These are phyloP conservation scores for Sanghuangporus baumii DNA, from an alignment of 1,284 basidiomycete species.

Conservation along the genomic window DNA sequence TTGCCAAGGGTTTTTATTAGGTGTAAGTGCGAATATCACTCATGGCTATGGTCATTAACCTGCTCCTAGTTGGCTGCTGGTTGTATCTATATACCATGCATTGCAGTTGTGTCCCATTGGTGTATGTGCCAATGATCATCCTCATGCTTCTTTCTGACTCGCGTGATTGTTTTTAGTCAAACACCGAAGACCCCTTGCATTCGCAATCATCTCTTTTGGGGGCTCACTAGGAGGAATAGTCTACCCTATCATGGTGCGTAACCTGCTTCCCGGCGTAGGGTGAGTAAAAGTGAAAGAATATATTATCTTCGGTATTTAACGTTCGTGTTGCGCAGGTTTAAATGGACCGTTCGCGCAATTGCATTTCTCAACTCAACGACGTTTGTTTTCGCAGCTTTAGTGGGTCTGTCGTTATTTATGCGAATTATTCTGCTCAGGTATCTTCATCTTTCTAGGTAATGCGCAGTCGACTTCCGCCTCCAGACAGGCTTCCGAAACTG, in stretches of 20 bases:
- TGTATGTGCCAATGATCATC: conserved; percentile 20
- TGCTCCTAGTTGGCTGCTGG: conserved; percentile 34
- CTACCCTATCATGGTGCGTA: conserved; percentile 40
- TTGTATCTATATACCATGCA: conserved; percentile 43
- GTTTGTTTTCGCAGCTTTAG: background rate
- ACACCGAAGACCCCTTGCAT: conserved; percentile 33
- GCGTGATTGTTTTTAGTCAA: conserved; percentile 23
- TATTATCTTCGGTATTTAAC: background rate
- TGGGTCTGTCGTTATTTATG: background rate
- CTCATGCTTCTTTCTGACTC: background rate
- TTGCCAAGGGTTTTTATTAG: conserved; percentile 46
- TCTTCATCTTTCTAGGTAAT: background rate
- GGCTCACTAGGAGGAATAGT: conserved; percentile 42
- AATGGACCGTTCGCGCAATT: conserved; percentile 7
- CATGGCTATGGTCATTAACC: background rate
- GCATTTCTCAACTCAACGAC: conserved; percentile 1
- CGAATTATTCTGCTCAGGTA: background rate
- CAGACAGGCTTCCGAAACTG: background rate
- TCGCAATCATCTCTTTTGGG: conserved; percentile 37
- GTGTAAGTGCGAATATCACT: conserved; percentile 30
- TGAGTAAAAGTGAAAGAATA: background rate
- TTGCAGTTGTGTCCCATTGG: conserved; percentile 45
- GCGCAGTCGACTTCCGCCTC: conserved; percentile 2
- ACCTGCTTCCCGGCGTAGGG: conserved; percentile 28
- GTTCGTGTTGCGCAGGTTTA: background rate